phyloP scores from a whole-genome alignment of 768 basidiomycete species.

The Leccinum arenicola region DNA sequence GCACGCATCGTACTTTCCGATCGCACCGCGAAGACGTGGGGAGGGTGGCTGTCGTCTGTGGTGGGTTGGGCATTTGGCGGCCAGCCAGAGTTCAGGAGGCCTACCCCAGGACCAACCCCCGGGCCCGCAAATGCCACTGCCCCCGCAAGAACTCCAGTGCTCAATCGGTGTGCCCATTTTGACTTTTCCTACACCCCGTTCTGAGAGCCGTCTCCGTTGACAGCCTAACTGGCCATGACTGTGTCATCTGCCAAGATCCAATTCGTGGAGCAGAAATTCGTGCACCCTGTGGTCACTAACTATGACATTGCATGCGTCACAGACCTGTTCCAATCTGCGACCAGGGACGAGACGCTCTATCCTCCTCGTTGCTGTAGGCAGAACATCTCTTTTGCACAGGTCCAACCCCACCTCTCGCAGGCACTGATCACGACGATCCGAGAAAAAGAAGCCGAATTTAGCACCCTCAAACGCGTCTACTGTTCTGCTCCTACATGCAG shows the following conservation, averaged over 20 bases:
- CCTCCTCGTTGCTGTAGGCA: constrained; percentile 40
- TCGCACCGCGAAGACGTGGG: constrained; percentile 19
- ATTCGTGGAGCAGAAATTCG: constrained; percentile 27
- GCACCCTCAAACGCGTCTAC: constrained; percentile 37
- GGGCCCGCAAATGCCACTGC: not conserved
- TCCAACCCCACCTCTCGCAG: constrained; percentile 24
- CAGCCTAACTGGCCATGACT: constrained; percentile 29
- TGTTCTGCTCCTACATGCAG: constrained; percentile 36
- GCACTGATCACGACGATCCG: constrained; percentile 18
- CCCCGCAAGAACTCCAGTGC: not conserved
- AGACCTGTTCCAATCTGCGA: constrained; percentile 34
- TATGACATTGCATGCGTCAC: constrained; percentile 35
- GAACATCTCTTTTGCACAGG: constrained; percentile 26
- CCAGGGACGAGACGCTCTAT: constrained; percentile 38
- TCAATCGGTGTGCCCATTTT: constrained; percentile 15
- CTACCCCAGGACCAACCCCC: too few species aligned
- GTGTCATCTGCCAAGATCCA: constrained; percentile 35
- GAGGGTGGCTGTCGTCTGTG: constrained; percentile 21
- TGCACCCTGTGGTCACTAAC: constrained; percentile 34
- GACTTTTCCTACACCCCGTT: not conserved
- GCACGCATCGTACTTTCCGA: too few species aligned
- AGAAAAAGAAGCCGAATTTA: constrained; percentile 30
- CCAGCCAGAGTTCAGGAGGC: not conserved
- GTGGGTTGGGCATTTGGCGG: not conserved
- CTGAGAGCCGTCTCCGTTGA: not conserved